phyloP scores from a whole-genome alignment of 495 filamentous ascomycete genomes.

The Podospora conica region DNA sequence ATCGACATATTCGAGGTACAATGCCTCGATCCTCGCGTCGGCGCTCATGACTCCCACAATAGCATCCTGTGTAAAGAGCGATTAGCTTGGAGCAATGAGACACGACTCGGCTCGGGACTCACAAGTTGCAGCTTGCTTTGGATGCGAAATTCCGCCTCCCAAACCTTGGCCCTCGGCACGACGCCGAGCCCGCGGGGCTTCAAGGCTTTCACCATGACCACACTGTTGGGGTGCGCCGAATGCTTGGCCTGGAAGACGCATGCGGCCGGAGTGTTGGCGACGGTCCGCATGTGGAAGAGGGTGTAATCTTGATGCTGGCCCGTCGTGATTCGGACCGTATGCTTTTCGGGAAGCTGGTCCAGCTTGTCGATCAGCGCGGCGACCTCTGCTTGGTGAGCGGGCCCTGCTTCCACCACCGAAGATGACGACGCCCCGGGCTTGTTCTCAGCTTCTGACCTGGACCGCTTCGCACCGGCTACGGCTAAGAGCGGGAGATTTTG shows the following conservation, averaged over 20 bases:
- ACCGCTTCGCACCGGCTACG: too few relatives aligned
- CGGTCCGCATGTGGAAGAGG: conserved; percentile 40
- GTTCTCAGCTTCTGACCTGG: too few relatives aligned
- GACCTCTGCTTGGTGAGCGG: conserved; percentile 35
- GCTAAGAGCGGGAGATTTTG: too few relatives aligned
- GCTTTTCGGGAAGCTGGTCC: conserved; percentile 36
- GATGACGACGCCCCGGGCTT: too few relatives aligned
- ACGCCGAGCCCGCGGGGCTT: conserved; percentile 42
- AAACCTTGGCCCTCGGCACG: conserved; percentile 44
- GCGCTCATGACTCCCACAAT: conserved; percentile 44
- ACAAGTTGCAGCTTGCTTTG: conserved; percentile 42
- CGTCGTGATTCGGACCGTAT: conserved; percentile 33
- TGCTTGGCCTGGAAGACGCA: conserved; percentile 45
- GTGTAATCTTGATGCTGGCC: conserved; percentile 39
- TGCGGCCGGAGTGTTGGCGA: conserved; percentile 38
- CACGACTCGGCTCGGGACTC: too few relatives aligned
- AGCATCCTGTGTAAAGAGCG: too few relatives aligned
- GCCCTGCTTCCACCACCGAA: too few relatives aligned
- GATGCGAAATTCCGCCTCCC: conserved; percentile 42
- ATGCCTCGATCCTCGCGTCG: conserved; percentile 42
- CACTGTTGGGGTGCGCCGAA: conserved; percentile 36
- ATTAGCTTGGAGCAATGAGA: too few relatives aligned
- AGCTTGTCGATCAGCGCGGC: conserved; percentile 41
- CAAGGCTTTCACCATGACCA: conserved; percentile 45
- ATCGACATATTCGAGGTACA: conserved; percentile 48